Evolutionary conservation across 148 eudicot genomes (phyloP), one percentile per base, ranked within the genome.

Genomic region (Mesembryanthemum crystallinum): DNA sequence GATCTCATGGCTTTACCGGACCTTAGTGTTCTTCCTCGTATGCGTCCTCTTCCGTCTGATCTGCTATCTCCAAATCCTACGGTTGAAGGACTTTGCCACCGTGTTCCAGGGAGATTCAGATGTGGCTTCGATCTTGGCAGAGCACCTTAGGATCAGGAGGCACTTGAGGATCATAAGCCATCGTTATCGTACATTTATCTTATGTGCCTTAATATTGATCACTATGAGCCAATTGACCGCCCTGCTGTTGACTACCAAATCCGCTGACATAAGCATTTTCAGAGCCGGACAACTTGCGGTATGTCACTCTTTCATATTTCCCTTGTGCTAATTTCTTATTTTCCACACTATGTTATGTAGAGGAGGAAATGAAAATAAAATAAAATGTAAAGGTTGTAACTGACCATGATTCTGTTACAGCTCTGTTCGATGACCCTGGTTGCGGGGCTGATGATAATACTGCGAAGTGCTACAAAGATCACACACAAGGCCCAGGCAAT

Each of bases 401-500:
- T 74, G 62, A 58, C 39, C 28, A 29, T 37, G 18, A 2, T 65
- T 45, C 58, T 60, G 64, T 17, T 70, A 80, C 89, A 95, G 98
- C 80, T 95, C 0, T 88, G 92, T 39, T 89, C 94, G 12, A 62
- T 95, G 68, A 92, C 94, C 13, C 84, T 95, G 61, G 79, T 95
- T 23, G 84, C 92, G 0, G 97, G 97, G 68, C 83, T 95, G 7
- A 74, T 89, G 89, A 89, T 95, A 35, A 70, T 92, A 43, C 79
- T 95, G 51, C 68, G 98, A 58, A 89, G 97, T 39, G 97, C 98
- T 17, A 87, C 97, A 1, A 90, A 89, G 83, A 95, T 95, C 73
- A 95, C 98, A 1, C 98, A 95, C 83, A 95, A 95, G 80, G 98
- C 97, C 42, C 97, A 84, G 71, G 88, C 94, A 8, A 87, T 95